Percentiles rank a stretch among this genome's conserved stretches.
Evolutionary conservation across 2,329 filamentous ascomycete species (phyloP).

Genomic region (Colletotrichum sublineola): DNA sequence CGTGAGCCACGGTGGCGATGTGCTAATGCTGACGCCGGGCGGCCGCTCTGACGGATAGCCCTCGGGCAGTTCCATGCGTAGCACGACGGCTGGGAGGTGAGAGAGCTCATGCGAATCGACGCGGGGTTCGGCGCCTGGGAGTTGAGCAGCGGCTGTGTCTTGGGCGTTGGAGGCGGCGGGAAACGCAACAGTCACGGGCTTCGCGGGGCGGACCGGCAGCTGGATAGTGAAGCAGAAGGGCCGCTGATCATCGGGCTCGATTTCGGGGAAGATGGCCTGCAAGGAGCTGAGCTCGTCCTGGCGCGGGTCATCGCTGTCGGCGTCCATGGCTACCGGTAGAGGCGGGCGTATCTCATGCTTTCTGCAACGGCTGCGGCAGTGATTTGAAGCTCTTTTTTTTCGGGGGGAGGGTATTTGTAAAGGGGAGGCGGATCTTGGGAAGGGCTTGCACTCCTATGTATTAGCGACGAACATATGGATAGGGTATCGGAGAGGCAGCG

Average conservation of each 20-base stretch:
- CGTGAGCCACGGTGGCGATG: slow-evolving; percentile 70
- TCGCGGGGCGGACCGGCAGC: slow-evolving; percentile 67
- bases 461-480: slow-evolving; percentile 25
- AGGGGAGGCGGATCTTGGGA: neutral
- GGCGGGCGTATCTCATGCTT: slow-evolving; percentile 33
- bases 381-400: neutral
- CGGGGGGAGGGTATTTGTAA: neutral
- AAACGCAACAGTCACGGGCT: slow-evolving; percentile 70
- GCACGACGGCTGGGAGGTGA: slow-evolving; percentile 69
- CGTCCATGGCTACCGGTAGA: slow-evolving; percentile 52
- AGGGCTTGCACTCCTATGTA: neutral
- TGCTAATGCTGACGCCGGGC: slow-evolving; percentile 65
- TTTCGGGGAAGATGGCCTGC: slow-evolving; percentile 76
- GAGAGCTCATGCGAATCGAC: slow-evolving; percentile 64
- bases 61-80: slow-evolving; percentile 67
- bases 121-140: slow-evolving; percentile 35
- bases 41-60: slow-evolving; percentile 69
- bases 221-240: slow-evolving; percentile 68
- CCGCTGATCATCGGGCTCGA: slow-evolving; percentile 60
- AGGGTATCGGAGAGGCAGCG: slow-evolving; percentile 17
- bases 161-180: slow-evolving; percentile 56
- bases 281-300: slow-evolving; percentile 71
- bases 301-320: slow-evolving; percentile 63
- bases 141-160: slow-evolving; percentile 36
- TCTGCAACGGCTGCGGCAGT: neutral